Evolutionary conservation across 2,329 filamentous ascomycete genomes (phyloP), one percentile per base, ranked within the genome.

Genomic region (Samsoniella hepiali): DNA sequence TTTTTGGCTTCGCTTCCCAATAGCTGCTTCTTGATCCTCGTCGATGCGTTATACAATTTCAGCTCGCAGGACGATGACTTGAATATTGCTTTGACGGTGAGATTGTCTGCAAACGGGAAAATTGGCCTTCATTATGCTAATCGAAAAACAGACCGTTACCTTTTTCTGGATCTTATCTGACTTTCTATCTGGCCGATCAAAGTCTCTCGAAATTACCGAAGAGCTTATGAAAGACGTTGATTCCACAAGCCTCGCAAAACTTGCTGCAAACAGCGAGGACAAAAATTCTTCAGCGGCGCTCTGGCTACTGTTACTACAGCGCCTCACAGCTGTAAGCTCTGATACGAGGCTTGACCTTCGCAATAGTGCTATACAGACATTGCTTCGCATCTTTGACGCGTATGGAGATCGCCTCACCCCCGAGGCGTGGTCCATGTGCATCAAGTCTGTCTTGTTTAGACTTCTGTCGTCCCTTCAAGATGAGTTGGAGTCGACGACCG

Each of bases 151-250:
- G 86, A 95, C 93, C 1, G 91, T 97, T 9, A 97, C 94, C 0
- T 95, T 96, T 72, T 96, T 97, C 74, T 97, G 93, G 92, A 93
- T 94, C 61, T 84, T 97, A 8, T 97, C 94, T 0, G 93, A 97
- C 74, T 95, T 93, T 67, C 81, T 98, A 5, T 88, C 86, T 1
- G 78, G 81, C 3, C 85, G 84, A 68, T 85, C 82, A 61, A 81
- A 80, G 64, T 79, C 82, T 0, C 82, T 88, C 51, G 81, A 82
- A 1, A 84, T 89, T 38, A 87, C 82, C 0, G 78, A 82, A 50
- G 80, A 82, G 58, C 79, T 88, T 64, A 80, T 88, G 63, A 76
- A 80, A 51, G 78, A 81, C 65, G 71, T 82, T 65, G 77, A 85
- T 69, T 70, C 70, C 11, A 67, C 75, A 5, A 87, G 89, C 61